A percentile compares a stretch with the other conserved stretches of the same genome.
These are phyloP conservation scores for Phytopythium litorale DNA, from an alignment of 352 stramenopile genomes.

Conservation along the genomic window DNA sequence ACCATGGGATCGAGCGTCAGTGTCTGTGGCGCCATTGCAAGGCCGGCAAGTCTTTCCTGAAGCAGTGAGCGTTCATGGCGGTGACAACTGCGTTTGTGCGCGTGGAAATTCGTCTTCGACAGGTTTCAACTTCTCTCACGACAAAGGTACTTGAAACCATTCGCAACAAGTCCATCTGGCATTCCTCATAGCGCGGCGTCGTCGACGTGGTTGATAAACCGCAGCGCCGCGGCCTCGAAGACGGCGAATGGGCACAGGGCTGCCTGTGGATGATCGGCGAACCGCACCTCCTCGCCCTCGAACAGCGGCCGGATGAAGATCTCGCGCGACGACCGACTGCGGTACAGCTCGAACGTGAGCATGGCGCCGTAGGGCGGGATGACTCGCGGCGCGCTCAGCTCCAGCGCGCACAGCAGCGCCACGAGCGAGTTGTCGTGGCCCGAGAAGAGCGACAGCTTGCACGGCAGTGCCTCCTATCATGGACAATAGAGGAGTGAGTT, in stretches of 20 bases:
- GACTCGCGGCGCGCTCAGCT: conserved; percentile 43
- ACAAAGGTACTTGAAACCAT: no score
- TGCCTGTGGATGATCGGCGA: conserved; percentile 31
- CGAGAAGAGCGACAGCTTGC: conserved; percentile 74
- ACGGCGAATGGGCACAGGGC: conserved; percentile 55
- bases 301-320: conserved; percentile 53
- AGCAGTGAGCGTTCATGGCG: background rate
- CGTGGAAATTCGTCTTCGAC: no score
- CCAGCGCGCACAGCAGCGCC: conserved; percentile 56
- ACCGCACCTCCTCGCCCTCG: conserved; percentile 43
- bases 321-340: conserved; percentile 29
- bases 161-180: background rate
- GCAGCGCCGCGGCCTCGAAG: conserved; percentile 39
- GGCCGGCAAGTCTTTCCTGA: background rate
- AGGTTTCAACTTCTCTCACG: no score
- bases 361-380: conserved; percentile 72
- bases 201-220: conserved; percentile 35
- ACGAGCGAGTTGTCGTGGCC: conserved; percentile 82
- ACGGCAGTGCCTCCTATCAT: conserved; percentile 4
- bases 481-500: background rate
- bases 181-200: conserved; percentile 8
- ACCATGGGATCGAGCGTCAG: background rate
- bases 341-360: conserved; percentile 69
- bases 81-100: no score
- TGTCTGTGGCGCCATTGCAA: background rate